Percentiles rank a stretch among this genome's conserved stretches.
phyloP scores from a whole-genome alignment of 257 asterid genomes.

The Galeopsis tetrahit region DNA sequence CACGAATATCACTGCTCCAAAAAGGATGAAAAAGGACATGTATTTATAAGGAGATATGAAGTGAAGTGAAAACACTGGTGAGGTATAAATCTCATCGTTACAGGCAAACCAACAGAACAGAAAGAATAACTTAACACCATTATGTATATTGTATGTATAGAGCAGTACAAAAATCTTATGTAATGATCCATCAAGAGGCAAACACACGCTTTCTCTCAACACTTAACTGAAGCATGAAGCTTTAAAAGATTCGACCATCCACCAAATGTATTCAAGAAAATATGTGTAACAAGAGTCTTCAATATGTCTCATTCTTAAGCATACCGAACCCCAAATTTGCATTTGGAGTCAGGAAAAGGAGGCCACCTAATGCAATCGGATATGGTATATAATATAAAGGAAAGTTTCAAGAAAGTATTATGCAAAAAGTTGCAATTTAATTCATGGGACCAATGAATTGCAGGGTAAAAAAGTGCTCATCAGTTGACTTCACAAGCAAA shows the following conservation, averaged over 20 bases:
- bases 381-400: background rate
- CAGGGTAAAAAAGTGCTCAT: background rate
- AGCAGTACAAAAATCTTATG: constrained; percentile 11
- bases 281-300: constrained; percentile 3
- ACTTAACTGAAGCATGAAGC: background rate
- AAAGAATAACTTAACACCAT: background rate
- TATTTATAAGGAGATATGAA: constrained; percentile 11
- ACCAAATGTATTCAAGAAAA: constrained; percentile 11
- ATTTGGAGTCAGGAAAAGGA: constrained; percentile 6
- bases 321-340: background rate
- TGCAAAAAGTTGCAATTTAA: constrained; percentile 3
- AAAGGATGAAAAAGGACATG: constrained; percentile 13
- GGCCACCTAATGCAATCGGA: background rate
- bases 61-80: constrained; percentile 27
- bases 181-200: constrained; percentile 5
- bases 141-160: background rate
- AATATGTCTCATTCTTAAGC: background rate
- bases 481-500: constrained; percentile 16
- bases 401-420: constrained; percentile 2
- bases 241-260: background rate
- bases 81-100: constrained; percentile 5
- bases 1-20: constrained; percentile 88
- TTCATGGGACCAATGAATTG: background rate
- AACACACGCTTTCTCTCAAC: background rate
- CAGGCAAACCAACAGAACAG: constrained; percentile 16